Base-by-base conservation (phyloP, 345 rosid genomes). In the Lepidium didymum region DNA sequence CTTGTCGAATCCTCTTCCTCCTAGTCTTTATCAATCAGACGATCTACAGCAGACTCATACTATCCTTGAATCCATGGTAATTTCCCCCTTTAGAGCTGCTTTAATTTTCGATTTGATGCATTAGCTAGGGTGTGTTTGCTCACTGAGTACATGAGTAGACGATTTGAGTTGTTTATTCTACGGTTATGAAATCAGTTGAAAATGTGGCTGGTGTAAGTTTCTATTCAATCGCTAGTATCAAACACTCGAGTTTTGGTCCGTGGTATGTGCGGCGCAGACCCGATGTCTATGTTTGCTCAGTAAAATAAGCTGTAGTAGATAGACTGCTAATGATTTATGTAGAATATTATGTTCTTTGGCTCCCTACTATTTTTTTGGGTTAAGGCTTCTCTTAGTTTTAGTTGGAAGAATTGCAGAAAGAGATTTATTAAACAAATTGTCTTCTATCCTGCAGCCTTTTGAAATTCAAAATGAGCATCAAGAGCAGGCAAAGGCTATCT, bases 11-110 rank as follows among this genome's bases (percentile, higher is more conserved):
- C 43, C 77, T 56, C 77, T 67, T 67, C 79, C 79, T 56, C 56
- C 81, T 52, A 62, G n/a, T 10, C 76, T 70, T 3, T 29, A 16
- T 75, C 78, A 59, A 57, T 71, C 86, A 37, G 77, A 75, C 29
- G 84, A 84, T 73, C 81, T 74, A 34, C 76, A 70, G 16, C 69
- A 69, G 54, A 44, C 76, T 36, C 91, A 86, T 67, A 60, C 78
- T 52, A 79, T 86, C 79, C 90, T 90, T 75, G 56, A 75, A 44
- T 85, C 96, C 23, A 75, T 84, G 72, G 97, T 88, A 78, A 46
- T 40, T 21, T 23, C 51, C 56, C 27, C 21, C n/a, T 56, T 64
- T 56, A 25, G 9, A 44, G 43, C 43, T 62, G 38, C 36, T 57
- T 33, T 0, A 2, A 8, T 13, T 27, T 62, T 56, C 18, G 41